Evolutionary conservation across 371 early-diverging fungal genomes (phyloP).

Genomic region (Lichtheimia ramosa): DNA sequence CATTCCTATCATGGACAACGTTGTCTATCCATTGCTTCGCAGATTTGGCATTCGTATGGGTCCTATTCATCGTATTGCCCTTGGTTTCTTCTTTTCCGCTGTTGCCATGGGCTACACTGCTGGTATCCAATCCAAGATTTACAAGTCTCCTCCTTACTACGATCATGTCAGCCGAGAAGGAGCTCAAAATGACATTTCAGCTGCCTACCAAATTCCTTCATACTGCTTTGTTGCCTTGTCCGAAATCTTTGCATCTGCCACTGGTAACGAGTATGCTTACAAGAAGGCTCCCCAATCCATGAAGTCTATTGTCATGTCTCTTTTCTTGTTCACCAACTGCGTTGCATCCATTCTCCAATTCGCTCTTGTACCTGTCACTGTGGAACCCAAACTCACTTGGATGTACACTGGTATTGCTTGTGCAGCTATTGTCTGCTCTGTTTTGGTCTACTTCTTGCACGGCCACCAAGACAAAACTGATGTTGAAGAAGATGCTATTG

Average conservation of each 20-base stretch:
- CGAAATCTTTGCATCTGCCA: slow-evolving; percentile 74
- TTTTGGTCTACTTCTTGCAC: slow-evolving; percentile 21
- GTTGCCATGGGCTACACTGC: slow-evolving; percentile 71
- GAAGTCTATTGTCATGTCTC: slow-evolving; percentile 76
- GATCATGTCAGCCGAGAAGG: slow-evolving; percentile 15
- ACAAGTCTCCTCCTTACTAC: slow-evolving; percentile 40
- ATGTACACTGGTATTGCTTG: slow-evolving; percentile 48
- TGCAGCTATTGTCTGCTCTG: slow-evolving; percentile 15
- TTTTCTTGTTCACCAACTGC: slow-evolving; percentile 73
- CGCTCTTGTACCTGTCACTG: slow-evolving; percentile 64
- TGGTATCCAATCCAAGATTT: slow-evolving; percentile 71
- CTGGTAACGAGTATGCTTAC: slow-evolving; percentile 81
- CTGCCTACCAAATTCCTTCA: slow-evolving; percentile 70
- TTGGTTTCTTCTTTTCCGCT: slow-evolving; percentile 68
- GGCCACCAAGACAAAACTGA: slow-evolving; percentile 18
- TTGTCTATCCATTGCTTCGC: slow-evolving; percentile 69
- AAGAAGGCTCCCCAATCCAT: slow-evolving; percentile 72
- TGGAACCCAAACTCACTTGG: slow-evolving; percentile 69
- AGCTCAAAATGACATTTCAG: slow-evolving; percentile 48
- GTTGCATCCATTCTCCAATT: slow-evolving; percentile 68
- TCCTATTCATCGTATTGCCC: slow-evolving; percentile 70
- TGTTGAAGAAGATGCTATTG: slow-evolving; percentile 29
- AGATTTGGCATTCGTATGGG: slow-evolving; percentile 61
- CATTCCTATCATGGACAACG: slow-evolving; percentile 71
- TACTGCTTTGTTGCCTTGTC: slow-evolving; percentile 68